Percentiles rank a stretch among this genome's conserved stretches.
phyloP scores from a whole-genome alignment of 164 flowering plant species.

The Liriodendron chinense region DNA sequence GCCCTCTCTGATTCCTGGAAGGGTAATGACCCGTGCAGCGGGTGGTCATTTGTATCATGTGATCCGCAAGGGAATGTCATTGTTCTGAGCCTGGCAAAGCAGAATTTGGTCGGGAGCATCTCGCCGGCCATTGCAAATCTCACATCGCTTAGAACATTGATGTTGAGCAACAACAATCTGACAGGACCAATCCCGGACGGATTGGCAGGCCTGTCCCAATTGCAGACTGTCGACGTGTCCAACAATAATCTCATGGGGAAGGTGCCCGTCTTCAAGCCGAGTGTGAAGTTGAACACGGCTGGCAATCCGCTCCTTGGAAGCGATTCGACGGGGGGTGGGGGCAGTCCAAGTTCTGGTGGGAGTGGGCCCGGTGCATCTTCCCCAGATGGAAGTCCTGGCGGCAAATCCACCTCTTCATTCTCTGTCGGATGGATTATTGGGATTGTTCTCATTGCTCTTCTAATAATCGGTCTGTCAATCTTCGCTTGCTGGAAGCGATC shows the following conservation, averaged over 20 bases:
- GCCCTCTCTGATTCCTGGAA: conserved; percentile 45
- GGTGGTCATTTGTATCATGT: conserved; percentile 46
- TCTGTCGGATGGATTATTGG: neutral
- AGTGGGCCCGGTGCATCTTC: neutral
- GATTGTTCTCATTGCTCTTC: neutral
- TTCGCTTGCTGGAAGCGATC: conserved; percentile 10
- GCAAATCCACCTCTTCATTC: neutral
- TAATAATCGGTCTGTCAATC: neutral
- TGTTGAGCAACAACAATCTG: conserved; percentile 47
- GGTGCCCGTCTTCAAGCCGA: conserved; percentile 27
- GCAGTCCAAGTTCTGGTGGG: neutral
- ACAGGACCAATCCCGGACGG: conserved; percentile 44
- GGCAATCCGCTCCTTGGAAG: conserved; percentile 45
- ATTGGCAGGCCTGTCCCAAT: conserved; percentile 31
- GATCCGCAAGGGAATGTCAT: conserved; percentile 34
- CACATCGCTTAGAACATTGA: conserved; percentile 33
- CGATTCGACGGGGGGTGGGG: conserved; percentile 8
- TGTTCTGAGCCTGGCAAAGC: conserved; percentile 34
- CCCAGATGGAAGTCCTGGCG: neutral
- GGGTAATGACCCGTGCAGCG: conserved; percentile 54
- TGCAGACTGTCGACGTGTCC: conserved; percentile 46
- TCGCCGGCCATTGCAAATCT: conserved; percentile 54
- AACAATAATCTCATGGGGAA: conserved; percentile 54
- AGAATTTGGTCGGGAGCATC: conserved; percentile 39
- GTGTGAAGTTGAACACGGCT: conserved; percentile 25